Conservation (phyloP, 768 basidiomycete genomes). For the Tricholomella constricta region DNA sequence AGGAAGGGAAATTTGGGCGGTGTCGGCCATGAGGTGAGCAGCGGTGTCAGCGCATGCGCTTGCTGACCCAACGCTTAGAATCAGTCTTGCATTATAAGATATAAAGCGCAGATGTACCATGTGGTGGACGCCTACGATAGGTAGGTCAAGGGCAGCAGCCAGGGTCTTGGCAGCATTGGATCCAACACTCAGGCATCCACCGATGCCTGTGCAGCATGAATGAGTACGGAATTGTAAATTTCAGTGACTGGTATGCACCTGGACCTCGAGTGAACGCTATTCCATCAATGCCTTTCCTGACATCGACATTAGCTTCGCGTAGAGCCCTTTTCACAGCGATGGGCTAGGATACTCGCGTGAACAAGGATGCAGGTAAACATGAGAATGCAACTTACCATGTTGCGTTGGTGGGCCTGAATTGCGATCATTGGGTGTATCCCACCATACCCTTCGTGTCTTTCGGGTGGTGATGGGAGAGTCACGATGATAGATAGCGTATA, state of each 20-base stretch:
- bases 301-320: conserved; percentile 55
- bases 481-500: not conserved
- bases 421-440: conserved; percentile 83
- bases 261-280: conserved; percentile 92
- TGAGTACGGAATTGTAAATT: conserved; percentile 8
- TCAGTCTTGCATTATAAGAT: not conserved
- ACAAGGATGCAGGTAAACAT: not conserved
- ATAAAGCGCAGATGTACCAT: conserved; percentile 60
- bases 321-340: conserved; percentile 70
- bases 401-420: conserved; percentile 74
- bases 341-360: conserved; percentile 50
- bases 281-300: conserved; percentile 71
- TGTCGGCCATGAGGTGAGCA: conserved; percentile 58
- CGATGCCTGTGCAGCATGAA: conserved; percentile 58
- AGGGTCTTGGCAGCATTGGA: conserved; percentile 85
- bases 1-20: conserved; percentile 81
- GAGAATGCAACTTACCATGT: conserved; percentile 53
- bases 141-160: conserved; percentile 76
- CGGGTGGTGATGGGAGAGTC: conserved; percentile 1
- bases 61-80: conserved; percentile 51
- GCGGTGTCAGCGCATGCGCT: conserved; percentile 86
- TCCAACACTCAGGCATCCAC: conserved; percentile 77
- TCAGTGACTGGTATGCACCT: conserved; percentile 40
- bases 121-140: conserved; percentile 89
- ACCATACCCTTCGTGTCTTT: conserved; percentile 59